Conservation (phyloP, 2,329 filamentous ascomycete species). For the Curvularia lunata region DNA sequence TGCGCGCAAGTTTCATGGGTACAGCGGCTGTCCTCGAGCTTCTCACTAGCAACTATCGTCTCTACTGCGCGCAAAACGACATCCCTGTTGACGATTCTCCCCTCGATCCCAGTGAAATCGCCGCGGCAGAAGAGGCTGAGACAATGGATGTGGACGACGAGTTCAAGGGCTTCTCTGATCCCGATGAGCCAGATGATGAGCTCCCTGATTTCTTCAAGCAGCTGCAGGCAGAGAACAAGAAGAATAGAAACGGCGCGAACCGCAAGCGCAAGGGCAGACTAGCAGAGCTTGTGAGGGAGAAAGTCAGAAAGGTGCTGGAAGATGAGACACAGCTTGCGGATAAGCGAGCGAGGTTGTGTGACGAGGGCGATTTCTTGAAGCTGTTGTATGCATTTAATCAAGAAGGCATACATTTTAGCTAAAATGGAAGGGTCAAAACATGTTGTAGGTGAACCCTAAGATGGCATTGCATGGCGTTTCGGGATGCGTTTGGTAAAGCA, state of each 20-base stretch:
- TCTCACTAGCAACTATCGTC: constrained; percentile 85
- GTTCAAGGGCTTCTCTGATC: constrained; percentile 58
- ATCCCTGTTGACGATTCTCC: constrained; percentile 73
- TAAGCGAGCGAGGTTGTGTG: constrained; percentile 82
- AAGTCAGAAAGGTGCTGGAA: constrained; percentile 84
- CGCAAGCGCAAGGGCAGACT: constrained; percentile 79
- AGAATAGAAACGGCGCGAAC: constrained; percentile 57
- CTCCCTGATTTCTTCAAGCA: constrained; percentile 86
- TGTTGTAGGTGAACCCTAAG: not conserved
- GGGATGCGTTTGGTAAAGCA: not conserved
- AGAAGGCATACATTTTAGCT: constrained; percentile 91
- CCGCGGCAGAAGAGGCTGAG: constrained; percentile 52
- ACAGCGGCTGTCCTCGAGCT: constrained; percentile 81
- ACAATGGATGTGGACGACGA: constrained; percentile 60
- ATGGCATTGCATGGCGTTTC: constrained; percentile 14
- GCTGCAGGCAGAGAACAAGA: constrained; percentile 52
- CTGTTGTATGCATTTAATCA: constrained; percentile 85
- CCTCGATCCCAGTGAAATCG: constrained; percentile 34
- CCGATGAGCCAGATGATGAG: constrained; percentile 69
- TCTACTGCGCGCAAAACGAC: constrained; percentile 88
- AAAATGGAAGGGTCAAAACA: not conserved
- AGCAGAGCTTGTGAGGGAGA: constrained; percentile 80
- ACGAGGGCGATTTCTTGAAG: constrained; percentile 90
- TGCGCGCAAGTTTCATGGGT: constrained; percentile 80
- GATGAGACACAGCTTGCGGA: constrained; percentile 80